Percentiles rank a stretch among this genome's conserved stretches.
phyloP scores from a whole-genome alignment of 2,329 filamentous ascomycete species.

The Cadophora luteo-olivacea region DNA sequence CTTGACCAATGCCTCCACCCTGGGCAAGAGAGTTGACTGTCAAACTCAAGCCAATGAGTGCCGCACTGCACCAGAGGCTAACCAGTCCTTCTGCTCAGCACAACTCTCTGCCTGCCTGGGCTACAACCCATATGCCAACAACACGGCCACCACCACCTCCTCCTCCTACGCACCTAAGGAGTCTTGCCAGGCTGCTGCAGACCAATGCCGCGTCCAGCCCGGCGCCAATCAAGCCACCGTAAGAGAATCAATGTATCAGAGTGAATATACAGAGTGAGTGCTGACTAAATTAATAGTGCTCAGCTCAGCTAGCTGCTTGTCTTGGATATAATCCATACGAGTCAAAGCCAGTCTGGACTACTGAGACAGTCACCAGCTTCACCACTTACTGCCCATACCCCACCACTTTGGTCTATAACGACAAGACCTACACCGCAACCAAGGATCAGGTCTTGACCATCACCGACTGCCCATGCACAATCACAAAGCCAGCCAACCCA shows the following conservation, averaged over 20 bases:
- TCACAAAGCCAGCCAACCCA: conserved; percentile 14
- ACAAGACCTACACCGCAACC: conserved; percentile 20
- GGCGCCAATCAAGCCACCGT: conserved; percentile 18
- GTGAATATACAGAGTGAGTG: background rate
- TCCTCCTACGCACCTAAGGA: background rate
- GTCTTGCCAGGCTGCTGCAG: conserved; percentile 14
- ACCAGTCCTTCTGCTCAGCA: conserved; percentile 18
- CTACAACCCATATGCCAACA: conserved; percentile 18
- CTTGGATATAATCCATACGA: conserved; percentile 18
- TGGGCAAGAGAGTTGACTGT: conserved; percentile 5
- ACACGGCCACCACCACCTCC: background rate
- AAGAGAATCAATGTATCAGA: background rate
- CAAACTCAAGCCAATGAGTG: conserved; percentile 13
- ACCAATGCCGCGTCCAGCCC: conserved; percentile 16
- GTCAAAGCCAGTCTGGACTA: conserved; percentile 12
- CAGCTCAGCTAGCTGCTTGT: conserved; percentile 14
- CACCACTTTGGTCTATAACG: conserved; percentile 20
- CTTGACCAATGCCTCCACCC: conserved; percentile 2
- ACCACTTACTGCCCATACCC: conserved; percentile 22
- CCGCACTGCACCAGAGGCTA: conserved; percentile 18
- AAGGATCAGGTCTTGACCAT: conserved; percentile 18
- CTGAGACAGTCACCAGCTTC: conserved; percentile 20
- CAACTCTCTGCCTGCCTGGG: conserved; percentile 16
- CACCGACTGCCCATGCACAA: conserved; percentile 24
- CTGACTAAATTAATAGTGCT: conserved; percentile 11